phyloP scores from a whole-genome alignment of 2,329 filamentous ascomycete species.

The Fusarium algeriense region DNA sequence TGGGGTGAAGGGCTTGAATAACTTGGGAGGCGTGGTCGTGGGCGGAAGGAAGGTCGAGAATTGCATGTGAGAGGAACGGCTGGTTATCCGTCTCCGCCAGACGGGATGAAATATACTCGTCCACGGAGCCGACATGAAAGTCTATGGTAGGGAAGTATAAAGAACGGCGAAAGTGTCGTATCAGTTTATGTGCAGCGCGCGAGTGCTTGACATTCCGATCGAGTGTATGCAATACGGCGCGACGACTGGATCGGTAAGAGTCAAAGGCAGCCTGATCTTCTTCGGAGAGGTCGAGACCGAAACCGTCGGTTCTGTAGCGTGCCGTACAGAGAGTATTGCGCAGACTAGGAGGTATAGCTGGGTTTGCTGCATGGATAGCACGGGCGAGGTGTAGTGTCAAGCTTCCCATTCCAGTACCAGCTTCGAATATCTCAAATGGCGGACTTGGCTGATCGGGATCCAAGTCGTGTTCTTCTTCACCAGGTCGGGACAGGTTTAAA shows the following conservation, averaged over 20 bases:
- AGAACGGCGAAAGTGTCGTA: slow-evolving; percentile 75
- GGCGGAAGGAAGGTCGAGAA: slow-evolving; percentile 79
- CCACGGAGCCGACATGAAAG: slow-evolving; percentile 77
- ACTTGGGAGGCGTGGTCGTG: slow-evolving; percentile 62
- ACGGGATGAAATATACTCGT: slow-evolving; percentile 70
- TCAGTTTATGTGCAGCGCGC: slow-evolving; percentile 71
- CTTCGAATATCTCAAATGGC: slow-evolving; percentile 82
- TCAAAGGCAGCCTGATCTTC: slow-evolving; percentile 55
- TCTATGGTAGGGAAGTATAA: slow-evolving; percentile 78
- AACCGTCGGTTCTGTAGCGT: slow-evolving; percentile 31
- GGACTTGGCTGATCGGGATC: slow-evolving; percentile 49
- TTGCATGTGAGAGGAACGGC: slow-evolving; percentile 77
- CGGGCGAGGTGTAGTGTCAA: slow-evolving; percentile 81
- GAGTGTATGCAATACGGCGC: slow-evolving; percentile 80
- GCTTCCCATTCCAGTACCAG: slow-evolving; percentile 86
- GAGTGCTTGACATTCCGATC: slow-evolving; percentile 75
- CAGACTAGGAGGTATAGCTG: slow-evolving; percentile 59
- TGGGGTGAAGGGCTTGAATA: slow-evolving; percentile 69
- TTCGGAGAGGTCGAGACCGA: slow-evolving; percentile 46
- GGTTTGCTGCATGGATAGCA: slow-evolving; percentile 80
- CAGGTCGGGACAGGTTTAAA: slow-evolving; percentile 68
- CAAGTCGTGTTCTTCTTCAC: slow-evolving; percentile 48
- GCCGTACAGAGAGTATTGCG: slow-evolving; percentile 50
- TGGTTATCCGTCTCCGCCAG: slow-evolving; percentile 55
- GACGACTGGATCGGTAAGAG: slow-evolving; percentile 63